phyloP scores from a whole-genome alignment of 306 rosid genomes.

The Cicer cuneatum region DNA sequence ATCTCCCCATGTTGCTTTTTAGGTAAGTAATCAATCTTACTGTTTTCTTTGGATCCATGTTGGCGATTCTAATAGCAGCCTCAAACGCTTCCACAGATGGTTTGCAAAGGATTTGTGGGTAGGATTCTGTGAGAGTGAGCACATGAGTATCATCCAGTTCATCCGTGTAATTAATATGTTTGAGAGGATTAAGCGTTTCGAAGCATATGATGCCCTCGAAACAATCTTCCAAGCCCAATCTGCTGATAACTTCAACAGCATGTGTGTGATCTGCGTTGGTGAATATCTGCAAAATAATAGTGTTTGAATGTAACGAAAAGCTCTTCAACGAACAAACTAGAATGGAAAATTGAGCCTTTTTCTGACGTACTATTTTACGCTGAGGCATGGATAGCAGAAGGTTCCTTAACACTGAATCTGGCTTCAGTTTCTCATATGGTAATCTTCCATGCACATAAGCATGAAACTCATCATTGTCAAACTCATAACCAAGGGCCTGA shows the following conservation, averaged over 20 bases:
- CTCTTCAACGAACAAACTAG: slow-evolving; percentile 21
- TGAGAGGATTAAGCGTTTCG: slow-evolving; percentile 79
- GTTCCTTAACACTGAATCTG: slow-evolving; percentile 74
- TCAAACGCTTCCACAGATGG: slow-evolving; percentile 73
- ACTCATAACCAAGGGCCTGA: slow-evolving; percentile 76
- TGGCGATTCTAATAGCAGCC: slow-evolving; percentile 70
- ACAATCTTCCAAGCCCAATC: slow-evolving; percentile 81
- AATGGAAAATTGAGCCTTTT: background rate
- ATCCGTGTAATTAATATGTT: slow-evolving; percentile 31
- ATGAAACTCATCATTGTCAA: slow-evolving; percentile 79
- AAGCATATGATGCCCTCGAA: slow-evolving; percentile 85
- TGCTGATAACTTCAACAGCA: slow-evolving; percentile 65
- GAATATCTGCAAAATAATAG: slow-evolving; percentile 64
- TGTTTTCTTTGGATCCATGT: slow-evolving; percentile 66
- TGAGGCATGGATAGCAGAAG: slow-evolving; percentile 88
- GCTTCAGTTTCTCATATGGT: slow-evolving; percentile 74
- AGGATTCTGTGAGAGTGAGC: slow-evolving; percentile 9
- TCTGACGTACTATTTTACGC: slow-evolving; percentile 72
- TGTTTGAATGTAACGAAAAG: slow-evolving; percentile 6
- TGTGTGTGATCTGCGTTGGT: slow-evolving; percentile 82
- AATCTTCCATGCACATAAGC: slow-evolving; percentile 75
- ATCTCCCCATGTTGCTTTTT: background rate
- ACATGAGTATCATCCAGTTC: slow-evolving; percentile 8
- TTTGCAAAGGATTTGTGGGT: slow-evolving; percentile 65
- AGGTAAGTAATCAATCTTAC: slow-evolving; percentile 49